phyloP scores from a whole-genome alignment of 1,284 basidiomycete species.

The Grifola frondosa region DNA sequence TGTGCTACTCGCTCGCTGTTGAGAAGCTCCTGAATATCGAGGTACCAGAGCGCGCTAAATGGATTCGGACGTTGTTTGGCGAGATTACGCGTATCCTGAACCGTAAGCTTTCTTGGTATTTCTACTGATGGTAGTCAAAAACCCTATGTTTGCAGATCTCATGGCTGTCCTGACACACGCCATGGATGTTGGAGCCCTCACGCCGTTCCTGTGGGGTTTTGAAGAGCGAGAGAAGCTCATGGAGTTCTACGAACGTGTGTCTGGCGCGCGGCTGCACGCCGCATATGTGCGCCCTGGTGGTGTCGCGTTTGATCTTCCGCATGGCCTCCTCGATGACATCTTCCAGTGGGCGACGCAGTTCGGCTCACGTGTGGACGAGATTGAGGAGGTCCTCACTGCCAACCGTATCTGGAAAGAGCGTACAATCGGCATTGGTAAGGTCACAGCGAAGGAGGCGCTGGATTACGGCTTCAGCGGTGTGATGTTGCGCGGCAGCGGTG shows the following conservation, averaged over 20 bases:
- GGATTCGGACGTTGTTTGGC: conserved; percentile 97
- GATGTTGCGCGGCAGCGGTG: conserved; percentile 93
- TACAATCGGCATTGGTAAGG: conserved; percentile 88
- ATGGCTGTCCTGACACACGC: conserved; percentile 97
- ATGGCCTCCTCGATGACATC: conserved; percentile 95
- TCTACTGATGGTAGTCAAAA: background rate
- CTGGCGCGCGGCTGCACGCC: conserved; percentile 94
- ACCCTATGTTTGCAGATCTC: conserved; percentile 55
- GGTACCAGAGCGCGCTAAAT: conserved; percentile 97
- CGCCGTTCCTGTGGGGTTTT: conserved; percentile 99
- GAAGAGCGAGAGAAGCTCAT: conserved; percentile 99
- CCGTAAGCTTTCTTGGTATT: conserved; percentile 49
- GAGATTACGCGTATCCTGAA: conserved; percentile 97
- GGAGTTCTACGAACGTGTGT: conserved; percentile 99
- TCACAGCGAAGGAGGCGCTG: conserved; percentile 90
- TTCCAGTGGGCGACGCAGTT: conserved; percentile 99
- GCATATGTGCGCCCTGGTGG: conserved; percentile 99
- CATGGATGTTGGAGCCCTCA: conserved; percentile 97
- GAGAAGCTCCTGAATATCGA: conserved; percentile 99
- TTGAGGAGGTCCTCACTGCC: conserved; percentile 96
- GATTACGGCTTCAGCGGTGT: conserved; percentile 96
- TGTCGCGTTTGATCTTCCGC: conserved; percentile 96
- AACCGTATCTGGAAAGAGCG: conserved; percentile 99
- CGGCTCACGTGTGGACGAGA: conserved; percentile 87
- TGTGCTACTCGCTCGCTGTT: conserved; percentile 95